phyloP scores from a whole-genome alignment of 2,329 filamentous ascomycete genomes.

The Fusarium sp. region DNA sequence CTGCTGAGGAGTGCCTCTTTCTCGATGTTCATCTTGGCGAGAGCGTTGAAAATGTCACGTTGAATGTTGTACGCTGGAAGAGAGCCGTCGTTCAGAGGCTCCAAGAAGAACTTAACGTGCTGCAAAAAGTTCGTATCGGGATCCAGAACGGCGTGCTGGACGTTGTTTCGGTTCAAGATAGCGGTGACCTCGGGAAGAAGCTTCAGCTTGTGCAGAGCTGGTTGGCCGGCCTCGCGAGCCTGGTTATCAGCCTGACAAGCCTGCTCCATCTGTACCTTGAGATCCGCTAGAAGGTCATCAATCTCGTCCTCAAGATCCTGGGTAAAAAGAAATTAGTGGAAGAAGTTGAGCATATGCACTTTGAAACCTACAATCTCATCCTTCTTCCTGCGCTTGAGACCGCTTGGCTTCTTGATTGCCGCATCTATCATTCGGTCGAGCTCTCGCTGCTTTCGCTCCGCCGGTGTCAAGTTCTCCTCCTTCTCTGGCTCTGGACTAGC shows the following conservation, averaged over 20 bases:
- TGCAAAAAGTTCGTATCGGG: conserved; percentile 95
- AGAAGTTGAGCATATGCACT: neutral
- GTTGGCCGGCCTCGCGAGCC: conserved; percentile 80
- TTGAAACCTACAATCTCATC: conserved; percentile 79
- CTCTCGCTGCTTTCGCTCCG: conserved; percentile 84
- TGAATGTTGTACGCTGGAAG: conserved; percentile 98
- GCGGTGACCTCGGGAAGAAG: conserved; percentile 90
- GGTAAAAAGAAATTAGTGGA: conserved; percentile 29
- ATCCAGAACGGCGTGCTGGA: conserved; percentile 86
- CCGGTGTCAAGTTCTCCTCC: conserved; percentile 82
- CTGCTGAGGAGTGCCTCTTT: conserved; percentile 91
- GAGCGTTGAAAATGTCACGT: conserved; percentile 86
- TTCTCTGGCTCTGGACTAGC: conserved; percentile 69
- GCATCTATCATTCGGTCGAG: conserved; percentile 90
- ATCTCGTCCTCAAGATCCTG: conserved; percentile 91
- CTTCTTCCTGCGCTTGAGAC: conserved; percentile 78
- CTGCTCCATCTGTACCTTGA: conserved; percentile 89
- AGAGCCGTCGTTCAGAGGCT: conserved; percentile 92
- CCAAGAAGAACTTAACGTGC: conserved; percentile 95
- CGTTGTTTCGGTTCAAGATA: conserved; percentile 88
- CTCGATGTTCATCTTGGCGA: conserved; percentile 84
- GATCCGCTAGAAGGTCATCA: conserved; percentile 87
- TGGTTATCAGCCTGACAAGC: conserved; percentile 88
- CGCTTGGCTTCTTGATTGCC: conserved; percentile 80
- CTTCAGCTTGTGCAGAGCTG: conserved; percentile 92